phyloP scores from a whole-genome alignment of 2,329 filamentous ascomycete species.

The Fonsecaea nubica region DNA sequence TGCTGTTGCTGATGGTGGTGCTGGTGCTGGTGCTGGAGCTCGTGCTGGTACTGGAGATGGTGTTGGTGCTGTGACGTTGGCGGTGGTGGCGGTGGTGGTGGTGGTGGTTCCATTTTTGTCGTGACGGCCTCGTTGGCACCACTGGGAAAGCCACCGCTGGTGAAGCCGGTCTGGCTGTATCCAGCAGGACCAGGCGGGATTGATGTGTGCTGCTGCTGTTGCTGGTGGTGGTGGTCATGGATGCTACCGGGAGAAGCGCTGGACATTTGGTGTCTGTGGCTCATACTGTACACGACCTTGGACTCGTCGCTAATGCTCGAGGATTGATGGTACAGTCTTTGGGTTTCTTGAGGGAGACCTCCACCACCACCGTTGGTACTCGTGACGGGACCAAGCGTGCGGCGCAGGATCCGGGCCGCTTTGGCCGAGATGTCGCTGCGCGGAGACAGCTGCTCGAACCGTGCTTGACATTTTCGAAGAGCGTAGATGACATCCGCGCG shows the following conservation, averaged over 20 bases:
- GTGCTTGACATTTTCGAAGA: slow-evolving; percentile 43
- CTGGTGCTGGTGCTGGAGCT: no score
- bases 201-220: background rate
- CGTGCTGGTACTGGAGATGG: no score
- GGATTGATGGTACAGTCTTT: background rate
- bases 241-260: background rate
- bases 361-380: background rate
- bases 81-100: background rate
- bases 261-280: background rate
- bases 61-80: no score
- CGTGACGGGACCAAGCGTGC: slow-evolving; percentile 5
- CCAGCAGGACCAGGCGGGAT: background rate
- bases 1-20: background rate
- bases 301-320: slow-evolving; percentile 14
- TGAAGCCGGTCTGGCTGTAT: background rate
- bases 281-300: slow-evolving; percentile 4
- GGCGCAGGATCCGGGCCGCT: slow-evolving; percentile 45
- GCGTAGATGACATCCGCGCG: slow-evolving; percentile 43
- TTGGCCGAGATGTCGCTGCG: slow-evolving; percentile 49
- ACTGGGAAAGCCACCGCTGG: background rate
- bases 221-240: background rate
- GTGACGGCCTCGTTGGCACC: background rate
- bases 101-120: slow-evolving; percentile 1
- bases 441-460: slow-evolving; percentile 45
- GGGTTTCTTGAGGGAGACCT: background rate